A percentile compares a stretch with the other conserved stretches of the same genome.
phyloP scores from a whole-genome alignment of 2,329 filamentous ascomycete genomes.

The Ascochyta viciae-villosae region DNA sequence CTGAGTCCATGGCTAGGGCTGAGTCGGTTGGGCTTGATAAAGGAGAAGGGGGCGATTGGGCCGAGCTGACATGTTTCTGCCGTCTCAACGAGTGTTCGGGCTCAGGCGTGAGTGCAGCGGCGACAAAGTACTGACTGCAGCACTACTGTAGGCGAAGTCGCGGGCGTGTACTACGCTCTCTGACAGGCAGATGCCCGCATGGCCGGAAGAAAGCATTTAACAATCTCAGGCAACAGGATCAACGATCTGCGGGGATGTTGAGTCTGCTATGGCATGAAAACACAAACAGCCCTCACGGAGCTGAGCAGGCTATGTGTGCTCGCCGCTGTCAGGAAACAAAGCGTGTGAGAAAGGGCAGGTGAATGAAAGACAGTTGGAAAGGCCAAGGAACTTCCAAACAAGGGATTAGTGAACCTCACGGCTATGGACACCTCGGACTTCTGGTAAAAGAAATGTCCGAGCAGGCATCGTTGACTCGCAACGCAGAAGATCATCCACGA shows the following conservation, averaged over 20 bases:
- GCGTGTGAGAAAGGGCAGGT: background rate
- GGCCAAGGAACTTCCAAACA: too few species aligned
- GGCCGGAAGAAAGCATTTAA: too few species aligned
- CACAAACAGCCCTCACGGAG: too few species aligned
- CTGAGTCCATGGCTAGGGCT: background rate
- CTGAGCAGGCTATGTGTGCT: too few species aligned
- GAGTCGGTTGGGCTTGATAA: background rate
- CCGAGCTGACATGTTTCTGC: background rate
- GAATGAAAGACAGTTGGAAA: background rate
- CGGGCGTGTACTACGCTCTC: too few species aligned
- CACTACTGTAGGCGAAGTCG: background rate
- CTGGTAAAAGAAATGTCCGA: background rate
- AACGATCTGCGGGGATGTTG: too few species aligned
- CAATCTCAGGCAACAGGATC: too few species aligned
- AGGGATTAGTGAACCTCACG: background rate
- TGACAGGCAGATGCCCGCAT: too few species aligned
- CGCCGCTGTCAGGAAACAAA: background rate
- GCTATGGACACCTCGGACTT: background rate
- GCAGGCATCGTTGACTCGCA: background rate
- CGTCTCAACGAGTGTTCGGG: background rate
- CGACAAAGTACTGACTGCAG: background rate
- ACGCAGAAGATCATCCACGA: background rate
- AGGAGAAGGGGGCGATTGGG: background rate
- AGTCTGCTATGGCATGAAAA: too few species aligned
- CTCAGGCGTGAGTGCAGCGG: background rate